Evolutionary conservation across 345 rosid genomes (phyloP).

Genomic region (Eucalyptus grandis): DNA sequence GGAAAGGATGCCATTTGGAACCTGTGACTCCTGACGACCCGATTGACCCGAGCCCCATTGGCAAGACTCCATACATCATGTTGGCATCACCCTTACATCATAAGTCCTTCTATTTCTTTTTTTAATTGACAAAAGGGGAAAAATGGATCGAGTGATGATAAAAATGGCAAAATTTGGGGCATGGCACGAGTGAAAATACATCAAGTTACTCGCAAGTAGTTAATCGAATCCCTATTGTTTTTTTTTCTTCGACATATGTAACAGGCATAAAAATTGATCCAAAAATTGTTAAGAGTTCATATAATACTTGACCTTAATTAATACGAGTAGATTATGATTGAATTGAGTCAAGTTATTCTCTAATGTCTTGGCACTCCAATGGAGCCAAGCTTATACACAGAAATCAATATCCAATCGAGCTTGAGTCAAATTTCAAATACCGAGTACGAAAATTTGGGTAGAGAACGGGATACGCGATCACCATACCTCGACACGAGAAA

Average conservation of each 20-base stretch:
- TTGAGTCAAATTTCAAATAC: not conserved
- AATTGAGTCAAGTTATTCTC: rapidly evolving
- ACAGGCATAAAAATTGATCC: not conserved
- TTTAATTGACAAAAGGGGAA: not conserved
- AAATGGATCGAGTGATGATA: too few species aligned
- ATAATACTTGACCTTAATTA: not conserved
- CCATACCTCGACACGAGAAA: too few species aligned
- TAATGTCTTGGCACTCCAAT: not conserved
- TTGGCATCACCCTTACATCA: not conserved
- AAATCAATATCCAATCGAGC: not conserved
- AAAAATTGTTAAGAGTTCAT: not conserved
- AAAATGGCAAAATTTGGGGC: not conserved
- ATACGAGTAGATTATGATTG: not conserved
- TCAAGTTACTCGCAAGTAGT: not conserved
- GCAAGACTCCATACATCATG: not conserved
- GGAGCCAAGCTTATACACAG: not conserved
- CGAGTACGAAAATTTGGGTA: not conserved
- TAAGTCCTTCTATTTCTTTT: not conserved
- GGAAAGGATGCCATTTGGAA: not conserved
- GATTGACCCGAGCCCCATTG: not conserved
- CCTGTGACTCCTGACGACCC: rapidly evolving
- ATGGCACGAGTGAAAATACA: too few species aligned
- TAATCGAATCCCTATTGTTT: too few species aligned
- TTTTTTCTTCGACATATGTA: too few species aligned
- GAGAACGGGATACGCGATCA: not conserved